A percentile compares a stretch with the other conserved stretches of the same genome.
Conservation (phyloP, 768 basidiomycete species). For the Suillus subaureus region DNA sequence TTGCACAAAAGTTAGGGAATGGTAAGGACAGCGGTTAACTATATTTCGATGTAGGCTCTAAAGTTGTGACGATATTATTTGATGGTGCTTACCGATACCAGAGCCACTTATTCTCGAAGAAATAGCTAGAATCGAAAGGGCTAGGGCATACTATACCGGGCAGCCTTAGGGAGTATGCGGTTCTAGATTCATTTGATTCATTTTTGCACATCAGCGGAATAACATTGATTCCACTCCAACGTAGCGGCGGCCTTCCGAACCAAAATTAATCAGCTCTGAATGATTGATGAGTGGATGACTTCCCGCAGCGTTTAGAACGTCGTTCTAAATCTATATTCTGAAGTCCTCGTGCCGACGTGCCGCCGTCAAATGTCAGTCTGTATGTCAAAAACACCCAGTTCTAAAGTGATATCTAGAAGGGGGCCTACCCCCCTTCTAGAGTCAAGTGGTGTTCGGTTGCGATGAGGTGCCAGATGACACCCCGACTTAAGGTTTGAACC, state of each 20-base stretch:
- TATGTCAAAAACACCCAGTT: too few relatives aligned
- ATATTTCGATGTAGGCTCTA: constrained; percentile 55
- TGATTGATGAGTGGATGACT: neutral
- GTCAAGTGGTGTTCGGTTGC: too few relatives aligned
- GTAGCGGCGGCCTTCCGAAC: neutral
- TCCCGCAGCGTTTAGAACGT: too few relatives aligned
- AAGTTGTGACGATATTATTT: constrained; percentile 84
- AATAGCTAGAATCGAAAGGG: constrained; percentile 84
- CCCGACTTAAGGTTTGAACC: too few relatives aligned
- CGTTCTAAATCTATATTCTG: too few relatives aligned
- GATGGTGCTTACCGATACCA: constrained; percentile 98
- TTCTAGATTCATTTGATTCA: constrained; percentile 58
- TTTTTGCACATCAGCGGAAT: neutral
- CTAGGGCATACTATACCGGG: constrained; percentile 78
- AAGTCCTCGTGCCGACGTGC: too few relatives aligned
- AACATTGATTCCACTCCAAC: neutral
- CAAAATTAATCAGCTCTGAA: neutral
- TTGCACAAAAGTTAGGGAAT: constrained; percentile 82
- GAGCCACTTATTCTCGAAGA: constrained; percentile 90
- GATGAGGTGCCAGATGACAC: too few relatives aligned
- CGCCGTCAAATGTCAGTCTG: too few relatives aligned
- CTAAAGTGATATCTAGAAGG: too few relatives aligned
- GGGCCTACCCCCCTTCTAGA: too few relatives aligned
- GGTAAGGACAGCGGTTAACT: constrained; percentile 42
- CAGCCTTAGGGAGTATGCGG: constrained; percentile 85